Percentiles rank a stretch among this genome's conserved stretches.
Evolutionary conservation across 345 rosid genomes (phyloP).

Genomic region (Trapa bicornis): DNA sequence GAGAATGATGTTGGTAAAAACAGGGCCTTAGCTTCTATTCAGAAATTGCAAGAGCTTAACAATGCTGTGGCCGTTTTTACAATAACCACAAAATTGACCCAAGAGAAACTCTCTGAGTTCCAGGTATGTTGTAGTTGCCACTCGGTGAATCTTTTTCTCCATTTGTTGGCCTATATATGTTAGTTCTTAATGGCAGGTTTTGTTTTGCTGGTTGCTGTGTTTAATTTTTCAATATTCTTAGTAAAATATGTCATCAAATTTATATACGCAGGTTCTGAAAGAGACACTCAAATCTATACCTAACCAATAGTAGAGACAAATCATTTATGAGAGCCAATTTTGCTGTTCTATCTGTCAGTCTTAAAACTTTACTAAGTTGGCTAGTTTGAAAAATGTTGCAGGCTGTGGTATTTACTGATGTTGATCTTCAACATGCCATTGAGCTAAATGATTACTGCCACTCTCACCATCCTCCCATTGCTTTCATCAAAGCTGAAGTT

Average conservation of each 20-base stretch:
- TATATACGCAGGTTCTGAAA: background rate
- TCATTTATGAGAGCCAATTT: background rate
- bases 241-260: background rate
- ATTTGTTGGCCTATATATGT: background rate
- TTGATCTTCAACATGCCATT: constrained; percentile 58
- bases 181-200: background rate
- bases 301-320: background rate
- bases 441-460: constrained; percentile 83
- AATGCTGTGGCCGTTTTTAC: constrained; percentile 69
- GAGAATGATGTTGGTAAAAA: constrained; percentile 85
- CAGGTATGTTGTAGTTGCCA: constrained; percentile 37
- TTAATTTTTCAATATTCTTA: background rate
- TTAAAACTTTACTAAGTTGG: background rate
- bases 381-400: constrained; percentile 22
- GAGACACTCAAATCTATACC: background rate
- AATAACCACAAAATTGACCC: constrained; percentile 51
- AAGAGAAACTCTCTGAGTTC: constrained; percentile 68
- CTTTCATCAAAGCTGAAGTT: constrained; percentile 86
- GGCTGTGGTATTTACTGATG: constrained; percentile 89
- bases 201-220: background rate
- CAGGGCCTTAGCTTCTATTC: constrained; percentile 88
- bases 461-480: constrained; percentile 71
- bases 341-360: background rate
- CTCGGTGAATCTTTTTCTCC: background rate
- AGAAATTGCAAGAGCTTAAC: constrained; percentile 92